Evolutionary conservation across 306 rosid genomes (phyloP).

Genomic region (Leucaena leucocephala): DNA sequence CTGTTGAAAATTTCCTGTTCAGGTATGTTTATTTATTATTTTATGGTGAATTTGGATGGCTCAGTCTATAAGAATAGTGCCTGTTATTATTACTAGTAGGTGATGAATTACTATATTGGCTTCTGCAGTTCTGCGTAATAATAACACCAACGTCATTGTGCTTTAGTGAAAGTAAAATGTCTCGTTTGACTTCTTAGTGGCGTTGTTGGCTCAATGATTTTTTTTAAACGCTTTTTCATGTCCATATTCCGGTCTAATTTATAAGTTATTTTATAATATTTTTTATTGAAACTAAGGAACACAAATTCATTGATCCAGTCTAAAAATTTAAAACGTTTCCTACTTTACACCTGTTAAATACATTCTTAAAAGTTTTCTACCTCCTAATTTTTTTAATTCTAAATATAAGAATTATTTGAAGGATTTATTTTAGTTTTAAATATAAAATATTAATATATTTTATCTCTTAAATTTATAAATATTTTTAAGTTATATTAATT

Average conservation of each 20-base stretch:
- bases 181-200: neutral
- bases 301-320: neutral
- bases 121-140: neutral
- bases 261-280: neutral
- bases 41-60: neutral
- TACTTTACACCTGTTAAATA: neutral
- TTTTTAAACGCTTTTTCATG: too few species aligned
- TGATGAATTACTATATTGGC: neutral
- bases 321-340: neutral
- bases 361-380: neutral
- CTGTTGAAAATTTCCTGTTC: neutral
- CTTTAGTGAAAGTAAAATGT: neutral
- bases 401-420: too few species aligned
- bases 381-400: too few species aligned
- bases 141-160: neutral
- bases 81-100: neutral
- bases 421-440: too few species aligned
- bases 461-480: too few species aligned
- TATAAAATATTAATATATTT: too few species aligned
- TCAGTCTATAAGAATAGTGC: neutral
- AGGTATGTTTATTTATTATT: too few species aligned
- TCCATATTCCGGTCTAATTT: too few species aligned
- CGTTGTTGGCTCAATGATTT: neutral
- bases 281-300: too few species aligned
- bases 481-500: too few species aligned